Conservation (phyloP, 768 basidiomycete species). For the Steccherinum ochraceum region DNA sequence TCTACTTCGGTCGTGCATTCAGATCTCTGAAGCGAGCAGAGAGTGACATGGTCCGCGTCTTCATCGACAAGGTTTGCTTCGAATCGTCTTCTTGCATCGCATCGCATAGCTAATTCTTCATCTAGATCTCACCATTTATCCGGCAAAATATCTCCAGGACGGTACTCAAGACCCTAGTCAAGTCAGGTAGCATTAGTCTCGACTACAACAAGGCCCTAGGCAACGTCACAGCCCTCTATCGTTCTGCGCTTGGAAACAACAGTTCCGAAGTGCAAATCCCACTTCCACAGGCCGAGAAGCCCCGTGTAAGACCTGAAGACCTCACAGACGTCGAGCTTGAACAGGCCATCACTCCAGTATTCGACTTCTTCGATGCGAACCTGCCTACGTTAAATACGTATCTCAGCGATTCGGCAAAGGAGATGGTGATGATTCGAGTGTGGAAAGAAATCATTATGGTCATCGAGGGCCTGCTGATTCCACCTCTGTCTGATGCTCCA, state of each 20-base stretch:
- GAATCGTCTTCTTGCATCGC: neutral
- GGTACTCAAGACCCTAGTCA: constrained; percentile 74
- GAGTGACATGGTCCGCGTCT: constrained; percentile 90
- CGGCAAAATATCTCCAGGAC: constrained; percentile 76
- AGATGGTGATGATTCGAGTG: constrained; percentile 86
- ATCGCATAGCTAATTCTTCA: no score
- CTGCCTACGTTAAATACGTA: constrained; percentile 86
- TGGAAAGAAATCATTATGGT: constrained; percentile 94
- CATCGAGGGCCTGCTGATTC: constrained; percentile 85
- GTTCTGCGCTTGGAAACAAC: constrained; percentile 64
- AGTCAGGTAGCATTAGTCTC: constrained; percentile 47
- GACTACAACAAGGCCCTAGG: constrained; percentile 91
- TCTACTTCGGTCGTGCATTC: constrained; percentile 96
- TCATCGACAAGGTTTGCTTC: constrained; percentile 90
- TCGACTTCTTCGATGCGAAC: constrained; percentile 96
- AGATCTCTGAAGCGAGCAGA: constrained; percentile 89
- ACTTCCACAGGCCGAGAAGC: constrained; percentile 66
- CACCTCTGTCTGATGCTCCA: constrained; percentile 76
- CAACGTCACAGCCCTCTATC: constrained; percentile 74
- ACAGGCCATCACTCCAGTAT: constrained; percentile 81
- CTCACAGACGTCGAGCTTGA: constrained; percentile 94
- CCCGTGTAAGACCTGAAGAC: constrained; percentile 71
- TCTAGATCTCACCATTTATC: constrained; percentile 92
- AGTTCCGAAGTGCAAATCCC: constrained; percentile 73
- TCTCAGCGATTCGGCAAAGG: constrained; percentile 76